A percentile compares a stretch with the other conserved stretches of the same genome.
These are phyloP conservation scores for Xerocomus nothofagi DNA, from an alignment of 1,284 basidiomycete species.

Conservation along the genomic window DNA sequence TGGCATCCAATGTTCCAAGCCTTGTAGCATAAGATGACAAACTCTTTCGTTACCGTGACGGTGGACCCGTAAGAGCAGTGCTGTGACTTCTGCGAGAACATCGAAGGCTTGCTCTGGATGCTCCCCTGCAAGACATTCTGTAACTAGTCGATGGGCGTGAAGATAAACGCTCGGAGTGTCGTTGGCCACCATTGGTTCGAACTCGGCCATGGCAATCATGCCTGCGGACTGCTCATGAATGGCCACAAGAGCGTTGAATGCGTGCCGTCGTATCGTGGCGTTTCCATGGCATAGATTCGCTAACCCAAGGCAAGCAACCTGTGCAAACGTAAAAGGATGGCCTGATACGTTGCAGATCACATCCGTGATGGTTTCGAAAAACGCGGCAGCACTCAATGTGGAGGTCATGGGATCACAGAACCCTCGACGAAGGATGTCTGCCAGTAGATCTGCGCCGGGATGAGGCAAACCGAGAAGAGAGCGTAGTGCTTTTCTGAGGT, in stretches of 20 bases:
- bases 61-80: slow-evolving; percentile 71
- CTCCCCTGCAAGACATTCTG: slow-evolving; percentile 78
- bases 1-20: slow-evolving; percentile 79
- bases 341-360: slow-evolving; percentile 60
- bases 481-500: slow-evolving; percentile 71
- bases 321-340: slow-evolving; percentile 70
- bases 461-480: slow-evolving; percentile 67
- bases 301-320: slow-evolving; percentile 79
- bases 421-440: slow-evolving; percentile 71
- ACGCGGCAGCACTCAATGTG: slow-evolving; percentile 45
- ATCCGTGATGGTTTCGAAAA: slow-evolving; percentile 79
- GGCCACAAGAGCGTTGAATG: slow-evolving; percentile 78
- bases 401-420: slow-evolving; percentile 60
- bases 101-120: slow-evolving; percentile 70
- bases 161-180: slow-evolving; percentile 77
- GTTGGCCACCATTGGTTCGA: slow-evolving; percentile 78
- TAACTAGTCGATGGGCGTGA: slow-evolving; percentile 77
- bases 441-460: slow-evolving; percentile 61
- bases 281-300: slow-evolving; percentile 84
- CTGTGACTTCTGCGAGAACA: slow-evolving; percentile 74
- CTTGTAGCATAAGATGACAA: slow-evolving; percentile 62
- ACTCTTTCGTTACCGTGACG: slow-evolving; percentile 49
- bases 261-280: slow-evolving; percentile 66
- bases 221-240: slow-evolving; percentile 66
- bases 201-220: slow-evolving; percentile 62